Evolutionary conservation across 1,284 basidiomycete genomes (phyloP), one percentile per base, ranked within the genome.

Genomic region (Irpex sp.): DNA sequence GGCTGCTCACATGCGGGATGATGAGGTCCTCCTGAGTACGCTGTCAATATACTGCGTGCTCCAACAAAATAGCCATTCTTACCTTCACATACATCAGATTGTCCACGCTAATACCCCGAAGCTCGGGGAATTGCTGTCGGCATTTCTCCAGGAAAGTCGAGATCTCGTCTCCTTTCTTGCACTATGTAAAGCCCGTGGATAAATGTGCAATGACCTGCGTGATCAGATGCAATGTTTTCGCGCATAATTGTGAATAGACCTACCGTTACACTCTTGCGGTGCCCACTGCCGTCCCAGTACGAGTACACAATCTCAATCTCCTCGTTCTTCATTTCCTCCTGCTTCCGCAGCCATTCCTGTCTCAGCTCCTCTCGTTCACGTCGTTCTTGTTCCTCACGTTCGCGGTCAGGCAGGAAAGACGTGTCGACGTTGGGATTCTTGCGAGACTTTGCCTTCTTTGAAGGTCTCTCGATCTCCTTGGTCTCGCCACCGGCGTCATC

Each of bases 41-140:
- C 48, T 55, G 55, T 31, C n/a, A 6, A 56, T 56, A 21, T 54
- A 52, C 21, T 60, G 57, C 67, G 47, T 21, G 31, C 19, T 9
- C 61, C 34, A 51, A 48, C 8, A 31, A 17, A 56, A 13, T 26
- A 51, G 36, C 17, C n/a, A 51, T 34, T 71, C 83, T 60, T 68
- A 92, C 93, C 85, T 98, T 98, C 78, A 99, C 88, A 78, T 98
- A 99, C 95, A 99, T 98, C 62, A 99, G 78, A 74, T 97, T 98
- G 77, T 99, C 97, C 21, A 94, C 94, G 64, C 88, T 93, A 55
- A 96, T 87, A 7, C 90, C 89, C 60, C 95, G 82, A 60, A 99
- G 83, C 77, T 98, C 96, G 1, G 96, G 91, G 72, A 97, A 93
- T 71, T 98, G 96, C 59, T 88, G 85, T 40, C 96, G 85, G 71